A percentile compares a stretch with the other conserved stretches of the same genome.
These are phyloP conservation scores for Talaromyces stipitatus DNA, from an alignment of 495 filamentous ascomycete genomes.

Conservation along the genomic window DNA sequence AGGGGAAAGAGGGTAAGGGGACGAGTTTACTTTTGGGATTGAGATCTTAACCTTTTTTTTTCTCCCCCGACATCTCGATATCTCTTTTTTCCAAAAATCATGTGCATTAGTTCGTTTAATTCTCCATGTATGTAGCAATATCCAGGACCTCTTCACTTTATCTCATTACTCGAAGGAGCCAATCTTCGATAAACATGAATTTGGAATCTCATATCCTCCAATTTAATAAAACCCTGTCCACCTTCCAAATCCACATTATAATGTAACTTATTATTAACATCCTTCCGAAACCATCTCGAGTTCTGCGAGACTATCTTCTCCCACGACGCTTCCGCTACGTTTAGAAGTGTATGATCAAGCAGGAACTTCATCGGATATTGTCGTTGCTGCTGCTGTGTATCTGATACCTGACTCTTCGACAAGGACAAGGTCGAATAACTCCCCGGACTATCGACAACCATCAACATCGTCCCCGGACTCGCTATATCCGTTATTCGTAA, in stretches of 20 bases:
- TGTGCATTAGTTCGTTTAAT: conserved; percentile 5
- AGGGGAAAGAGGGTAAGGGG: conserved; percentile 56
- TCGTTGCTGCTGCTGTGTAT: conserved; percentile 40
- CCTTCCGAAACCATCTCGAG: conserved; percentile 71
- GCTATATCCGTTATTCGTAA: conserved; percentile 51
- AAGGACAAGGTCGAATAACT: conserved; percentile 77
- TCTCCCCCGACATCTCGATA: neutral
- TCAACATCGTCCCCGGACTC: conserved; percentile 53
- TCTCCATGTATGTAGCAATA: conserved; percentile 9
- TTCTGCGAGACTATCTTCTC: conserved; percentile 63
- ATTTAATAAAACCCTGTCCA: conserved; percentile 33
- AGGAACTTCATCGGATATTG: conserved; percentile 92
- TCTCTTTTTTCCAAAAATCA: neutral
- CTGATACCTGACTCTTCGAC: conserved; percentile 24
- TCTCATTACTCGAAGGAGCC: conserved; percentile 1
- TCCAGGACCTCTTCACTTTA: conserved; percentile 8
- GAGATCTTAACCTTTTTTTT: conserved; percentile 29
- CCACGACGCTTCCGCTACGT: conserved; percentile 50
- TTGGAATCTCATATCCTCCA: conserved; percentile 95
- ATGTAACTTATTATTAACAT: conserved; percentile 48
- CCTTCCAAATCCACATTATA: conserved; percentile 59
- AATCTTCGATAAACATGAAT: conserved; percentile 65
- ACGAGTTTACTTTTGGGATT: conserved; percentile 54
- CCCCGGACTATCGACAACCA: conserved; percentile 89
- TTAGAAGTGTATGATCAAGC: conserved; percentile 71